Percentiles rank a stretch among this genome's conserved stretches.
Conservation (phyloP, 495 filamentous ascomycete genomes). For the Opeltia flavorubescens region DNA sequence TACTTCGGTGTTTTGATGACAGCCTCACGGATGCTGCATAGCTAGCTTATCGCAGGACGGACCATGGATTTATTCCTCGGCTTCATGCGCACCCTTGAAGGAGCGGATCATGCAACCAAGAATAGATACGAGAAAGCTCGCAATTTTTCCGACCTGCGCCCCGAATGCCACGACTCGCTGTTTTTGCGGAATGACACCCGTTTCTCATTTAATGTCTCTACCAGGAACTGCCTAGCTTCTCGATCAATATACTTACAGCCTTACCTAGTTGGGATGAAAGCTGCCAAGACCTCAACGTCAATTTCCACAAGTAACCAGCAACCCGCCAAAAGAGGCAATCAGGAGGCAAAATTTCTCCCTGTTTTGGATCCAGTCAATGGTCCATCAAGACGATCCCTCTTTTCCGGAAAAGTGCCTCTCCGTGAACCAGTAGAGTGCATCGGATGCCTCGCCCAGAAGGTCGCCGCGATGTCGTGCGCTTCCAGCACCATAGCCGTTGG, state of each 20-base stretch:
- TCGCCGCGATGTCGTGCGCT: neutral
- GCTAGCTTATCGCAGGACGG: neutral
- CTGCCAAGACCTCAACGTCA: neutral
- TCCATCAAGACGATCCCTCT: neutral
- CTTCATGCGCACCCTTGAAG: neutral
- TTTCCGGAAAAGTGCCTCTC: neutral
- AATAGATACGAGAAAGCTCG: slow-evolving; percentile 1
- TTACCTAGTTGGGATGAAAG: neutral
- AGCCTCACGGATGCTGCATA: neutral
- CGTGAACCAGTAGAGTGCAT: neutral
- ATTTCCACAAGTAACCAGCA: neutral
- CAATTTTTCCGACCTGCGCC: neutral
- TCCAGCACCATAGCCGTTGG: neutral
- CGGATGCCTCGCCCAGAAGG: neutral
- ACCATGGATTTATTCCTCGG: neutral
- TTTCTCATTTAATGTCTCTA: neutral
- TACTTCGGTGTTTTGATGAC: neutral
- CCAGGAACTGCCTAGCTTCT: neutral
- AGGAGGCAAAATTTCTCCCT: neutral
- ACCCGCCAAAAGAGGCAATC: neutral
- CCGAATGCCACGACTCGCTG: neutral
- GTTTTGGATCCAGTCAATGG: neutral
- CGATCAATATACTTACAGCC: neutral
- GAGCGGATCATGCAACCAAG: neutral
- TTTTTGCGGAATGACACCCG: neutral